A percentile compares a stretch with the other conserved stretches of the same genome.
Evolutionary conservation across 2,329 filamentous ascomycete genomes (phyloP).

Genomic region (Colletotrichum lupini): DNA sequence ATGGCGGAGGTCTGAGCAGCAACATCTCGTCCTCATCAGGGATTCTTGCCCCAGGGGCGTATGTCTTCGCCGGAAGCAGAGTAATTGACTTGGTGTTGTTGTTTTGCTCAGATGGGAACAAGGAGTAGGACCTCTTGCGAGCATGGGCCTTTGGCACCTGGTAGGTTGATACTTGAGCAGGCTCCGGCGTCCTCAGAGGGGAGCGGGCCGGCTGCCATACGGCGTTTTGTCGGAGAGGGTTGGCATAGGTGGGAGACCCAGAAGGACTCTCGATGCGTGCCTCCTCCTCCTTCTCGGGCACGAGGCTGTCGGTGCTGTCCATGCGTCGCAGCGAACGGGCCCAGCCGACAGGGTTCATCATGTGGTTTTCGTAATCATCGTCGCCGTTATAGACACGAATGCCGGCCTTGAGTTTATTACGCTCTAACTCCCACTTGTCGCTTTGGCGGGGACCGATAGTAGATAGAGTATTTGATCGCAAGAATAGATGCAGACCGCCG

Average conservation of each 20-base stretch:
- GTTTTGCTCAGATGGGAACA: constrained; percentile 49
- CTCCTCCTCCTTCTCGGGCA: constrained; percentile 47
- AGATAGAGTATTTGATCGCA: constrained; percentile 70
- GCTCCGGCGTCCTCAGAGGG: constrained; percentile 26
- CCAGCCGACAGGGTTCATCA: constrained; percentile 47
- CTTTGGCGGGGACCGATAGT: constrained; percentile 58
- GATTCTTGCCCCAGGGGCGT: constrained; percentile 43
- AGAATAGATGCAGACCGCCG: constrained; percentile 73
- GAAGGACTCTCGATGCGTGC: constrained; percentile 42
- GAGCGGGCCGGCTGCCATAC: constrained; percentile 38
- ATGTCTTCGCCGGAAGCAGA: constrained; percentile 60
- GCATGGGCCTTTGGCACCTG: constrained; percentile 41
- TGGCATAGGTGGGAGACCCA: constrained; percentile 38
- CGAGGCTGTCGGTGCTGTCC: constrained; percentile 49
- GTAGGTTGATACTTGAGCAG: constrained; percentile 29
- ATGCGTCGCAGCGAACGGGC: constrained; percentile 44
- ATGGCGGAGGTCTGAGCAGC: constrained; percentile 33
- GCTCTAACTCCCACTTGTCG: constrained; percentile 59
- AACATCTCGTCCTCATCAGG: constrained; percentile 16
- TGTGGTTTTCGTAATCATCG: constrained; percentile 46
- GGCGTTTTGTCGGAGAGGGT: constrained; percentile 46
- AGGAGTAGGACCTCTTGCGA: constrained; percentile 52
- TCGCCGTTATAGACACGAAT: constrained; percentile 53
- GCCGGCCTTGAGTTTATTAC: constrained; percentile 54
- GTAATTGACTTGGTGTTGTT: constrained; percentile 46